Conservation (phyloP, 2,329 filamentous ascomycete genomes). For the Anthostomella pinea region DNA sequence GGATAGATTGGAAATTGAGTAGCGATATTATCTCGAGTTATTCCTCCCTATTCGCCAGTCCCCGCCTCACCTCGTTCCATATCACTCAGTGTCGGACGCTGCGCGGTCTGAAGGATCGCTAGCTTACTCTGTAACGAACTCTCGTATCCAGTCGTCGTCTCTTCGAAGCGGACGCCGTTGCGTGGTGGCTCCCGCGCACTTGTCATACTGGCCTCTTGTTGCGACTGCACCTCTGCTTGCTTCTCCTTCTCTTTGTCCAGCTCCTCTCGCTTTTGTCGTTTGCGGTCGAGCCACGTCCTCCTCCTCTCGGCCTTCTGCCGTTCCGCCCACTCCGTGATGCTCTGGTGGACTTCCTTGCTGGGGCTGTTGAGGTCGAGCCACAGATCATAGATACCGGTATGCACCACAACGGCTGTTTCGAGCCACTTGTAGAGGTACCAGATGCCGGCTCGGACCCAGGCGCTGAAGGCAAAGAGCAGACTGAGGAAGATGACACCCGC, state of each 20-base stretch:
- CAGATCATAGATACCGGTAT: constrained; percentile 4
- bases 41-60: not conserved
- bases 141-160: too few relatives aligned
- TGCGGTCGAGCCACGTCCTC: not conserved
- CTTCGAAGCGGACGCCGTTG: too few relatives aligned
- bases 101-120: too few relatives aligned
- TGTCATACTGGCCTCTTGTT: not conserved
- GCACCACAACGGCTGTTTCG: not conserved
- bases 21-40: too few relatives aligned
- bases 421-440: constrained; percentile 9
- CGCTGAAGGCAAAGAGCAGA: constrained; percentile 19
- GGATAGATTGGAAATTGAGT: too few relatives aligned
- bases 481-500: constrained; percentile 9
- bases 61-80: too few relatives aligned
- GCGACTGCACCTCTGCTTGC: not conserved
- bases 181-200: too few relatives aligned
- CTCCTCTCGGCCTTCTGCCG: constrained; percentile 1
- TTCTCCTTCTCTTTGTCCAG: not conserved
- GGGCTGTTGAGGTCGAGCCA: constrained; percentile 7
- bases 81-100: too few relatives aligned
- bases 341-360: constrained; percentile 2
- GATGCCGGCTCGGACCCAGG: constrained; percentile 12
- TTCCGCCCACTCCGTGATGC: constrained; percentile 1
- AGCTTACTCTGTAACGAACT: too few relatives aligned
- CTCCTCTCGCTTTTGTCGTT: not conserved